These are phyloP conservation scores for Boletus sp. DNA, from an alignment of 768 basidiomycete genomes.

Conservation along the genomic window DNA sequence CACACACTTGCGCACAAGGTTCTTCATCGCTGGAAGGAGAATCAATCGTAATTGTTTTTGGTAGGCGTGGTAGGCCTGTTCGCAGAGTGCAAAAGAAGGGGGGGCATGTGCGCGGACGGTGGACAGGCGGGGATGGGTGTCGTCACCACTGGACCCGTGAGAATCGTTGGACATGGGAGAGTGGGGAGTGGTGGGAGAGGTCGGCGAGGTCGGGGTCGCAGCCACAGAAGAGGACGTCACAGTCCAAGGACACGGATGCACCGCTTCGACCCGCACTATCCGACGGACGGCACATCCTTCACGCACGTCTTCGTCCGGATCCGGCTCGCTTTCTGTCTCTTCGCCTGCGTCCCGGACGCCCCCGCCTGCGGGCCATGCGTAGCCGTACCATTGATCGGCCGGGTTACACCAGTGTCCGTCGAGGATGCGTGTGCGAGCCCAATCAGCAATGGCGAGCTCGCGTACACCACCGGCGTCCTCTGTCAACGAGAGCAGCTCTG, in stretches of 20 bases:
- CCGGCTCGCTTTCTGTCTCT: constrained; percentile 29
- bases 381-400: constrained; percentile 62
- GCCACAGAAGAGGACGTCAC: constrained; percentile 15
- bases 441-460: constrained; percentile 63
- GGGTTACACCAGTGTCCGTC: constrained; percentile 78
- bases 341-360: constrained; percentile 28
- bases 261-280: constrained; percentile 21
- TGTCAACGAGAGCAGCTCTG: constrained; percentile 40
- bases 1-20: constrained; percentile 62
- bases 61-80: constrained; percentile 57
- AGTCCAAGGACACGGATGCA: constrained; percentile 66
- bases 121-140: constrained; percentile 46
- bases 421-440: constrained; percentile 66
- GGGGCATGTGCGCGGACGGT: constrained; percentile 52
- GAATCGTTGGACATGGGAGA: constrained; percentile 12
- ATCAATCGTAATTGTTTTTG: constrained; percentile 57
- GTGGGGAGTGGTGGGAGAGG: constrained; percentile 25
- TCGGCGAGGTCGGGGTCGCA: constrained; percentile 16
- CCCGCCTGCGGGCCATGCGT: constrained; percentile 38
- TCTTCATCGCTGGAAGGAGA: constrained; percentile 62
- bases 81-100: constrained; percentile 61
- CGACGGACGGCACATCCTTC: constrained; percentile 20
- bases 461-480: constrained; percentile 46
- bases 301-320: constrained; percentile 20
- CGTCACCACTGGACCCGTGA: constrained; percentile 9